phyloP scores from a whole-genome alignment of 2,329 filamentous ascomycete genomes.

The Helotiales sp. region DNA sequence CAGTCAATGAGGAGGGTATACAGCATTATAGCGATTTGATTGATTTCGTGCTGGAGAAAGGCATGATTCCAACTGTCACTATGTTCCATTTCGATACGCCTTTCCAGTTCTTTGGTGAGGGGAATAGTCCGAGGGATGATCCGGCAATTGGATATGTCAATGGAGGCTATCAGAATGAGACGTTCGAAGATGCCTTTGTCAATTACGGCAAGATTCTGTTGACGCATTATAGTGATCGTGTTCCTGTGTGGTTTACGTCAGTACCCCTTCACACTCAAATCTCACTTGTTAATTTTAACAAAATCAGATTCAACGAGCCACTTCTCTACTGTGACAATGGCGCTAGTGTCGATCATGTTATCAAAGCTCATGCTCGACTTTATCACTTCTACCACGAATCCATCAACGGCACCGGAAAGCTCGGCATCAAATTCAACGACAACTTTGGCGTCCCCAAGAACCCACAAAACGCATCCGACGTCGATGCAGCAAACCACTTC shows the following conservation, averaged over 20 bases:
- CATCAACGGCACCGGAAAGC: conserved; percentile 54
- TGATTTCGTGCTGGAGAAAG: conserved; percentile 53
- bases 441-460: conserved; percentile 56
- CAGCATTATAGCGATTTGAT: conserved; percentile 59
- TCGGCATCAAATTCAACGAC: conserved; percentile 49
- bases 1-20: conserved; percentile 55
- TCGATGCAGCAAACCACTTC: conserved; percentile 34
- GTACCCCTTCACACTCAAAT: background rate
- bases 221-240: conserved; percentile 55
- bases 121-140: conserved; percentile 13
- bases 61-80: conserved; percentile 54
- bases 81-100: conserved; percentile 56
- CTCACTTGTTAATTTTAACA: background rate
- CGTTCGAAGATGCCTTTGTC: conserved; percentile 55
- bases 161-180: conserved; percentile 44
- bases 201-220: conserved; percentile 57
- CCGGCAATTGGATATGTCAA: conserved; percentile 40
- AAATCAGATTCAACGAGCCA: conserved; percentile 54
- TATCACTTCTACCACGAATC: conserved; percentile 59
- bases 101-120: conserved; percentile 52
- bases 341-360: conserved; percentile 37
- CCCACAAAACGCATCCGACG: conserved; percentile 33
- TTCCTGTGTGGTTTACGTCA: conserved; percentile 55
- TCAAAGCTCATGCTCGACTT: conserved; percentile 54
- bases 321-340: conserved; percentile 49